These are phyloP conservation scores for Sphaerostilbella broomeana DNA, from an alignment of 2,329 filamentous ascomycete species.

Conservation along the genomic window DNA sequence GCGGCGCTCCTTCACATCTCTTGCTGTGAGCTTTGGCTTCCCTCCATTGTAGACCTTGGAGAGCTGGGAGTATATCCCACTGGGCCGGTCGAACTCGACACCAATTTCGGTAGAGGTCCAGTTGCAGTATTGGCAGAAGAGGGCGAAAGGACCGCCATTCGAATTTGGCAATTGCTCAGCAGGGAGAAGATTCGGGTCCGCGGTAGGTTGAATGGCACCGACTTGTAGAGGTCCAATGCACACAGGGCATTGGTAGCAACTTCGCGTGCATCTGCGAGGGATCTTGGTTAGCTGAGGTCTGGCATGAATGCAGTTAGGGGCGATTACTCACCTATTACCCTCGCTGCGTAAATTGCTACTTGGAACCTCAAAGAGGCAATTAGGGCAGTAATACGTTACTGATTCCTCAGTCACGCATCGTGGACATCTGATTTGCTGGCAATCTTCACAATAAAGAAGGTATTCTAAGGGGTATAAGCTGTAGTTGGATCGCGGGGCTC, in stretches of 20 bases:
- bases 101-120: conserved; percentile 89
- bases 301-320: neutral
- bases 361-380: conserved; percentile 91
- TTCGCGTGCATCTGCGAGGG: conserved; percentile 68
- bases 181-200: conserved; percentile 38
- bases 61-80: conserved; percentile 77
- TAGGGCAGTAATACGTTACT: conserved; percentile 90
- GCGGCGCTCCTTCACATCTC: conserved; percentile 46
- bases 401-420: conserved; percentile 91
- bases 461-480: conserved; percentile 90
- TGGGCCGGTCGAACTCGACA: conserved; percentile 83
- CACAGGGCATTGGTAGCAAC: conserved; percentile 90
- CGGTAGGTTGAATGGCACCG: conserved; percentile 57
- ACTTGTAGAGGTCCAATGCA: conserved; percentile 77
- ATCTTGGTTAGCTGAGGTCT: neutral
- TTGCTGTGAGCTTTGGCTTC: conserved; percentile 41
- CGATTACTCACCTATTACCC: conserved; percentile 68
- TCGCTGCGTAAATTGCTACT: conserved; percentile 89
- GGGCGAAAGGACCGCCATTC: conserved; percentile 57
- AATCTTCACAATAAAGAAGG: conserved; percentile 94
- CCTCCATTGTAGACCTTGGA: conserved; percentile 62
- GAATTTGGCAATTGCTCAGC: conserved; percentile 30
- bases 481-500: conserved; percentile 78
- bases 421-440: conserved; percentile 89
- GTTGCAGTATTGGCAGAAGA: conserved; percentile 84